Base-by-base conservation (phyloP, 495 filamentous ascomycete species). In the Cairneyella variabilis region DNA sequence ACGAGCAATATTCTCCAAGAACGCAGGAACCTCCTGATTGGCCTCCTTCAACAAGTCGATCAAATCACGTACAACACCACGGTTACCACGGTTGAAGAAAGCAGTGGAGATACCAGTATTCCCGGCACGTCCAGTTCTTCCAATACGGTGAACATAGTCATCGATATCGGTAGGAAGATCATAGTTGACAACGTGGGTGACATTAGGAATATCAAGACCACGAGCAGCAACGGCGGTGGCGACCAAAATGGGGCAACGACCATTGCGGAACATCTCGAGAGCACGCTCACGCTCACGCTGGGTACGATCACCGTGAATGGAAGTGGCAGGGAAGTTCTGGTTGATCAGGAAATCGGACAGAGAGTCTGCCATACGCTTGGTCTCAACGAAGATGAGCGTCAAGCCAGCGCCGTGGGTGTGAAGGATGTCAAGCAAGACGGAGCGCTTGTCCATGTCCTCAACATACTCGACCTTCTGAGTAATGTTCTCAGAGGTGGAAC, bases 61-160 rank as follows among this genome's bases (percentile, higher is more conserved):
- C 47, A 98, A 80, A 66, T 97, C 95, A 45, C 90, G 85, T 44
- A 96, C 93, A 58, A 98, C 88, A 70, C 91, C 93, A 58, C 93
- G 89, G 81, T 98, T 98, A 62, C 91, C 91, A 66, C 93, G 93
- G 83, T 98, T 98, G 83, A 97, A 97, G 81, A 98, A 98, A 42
- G 95, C 92, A 51, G 93, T 98, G 8, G 93, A 89, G 54, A 96
- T 88, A 84, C 93, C 93, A 57, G 92, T 97, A 76, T 98, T 98
- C 67, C 93, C 93, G 53, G 95, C 95, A 88, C 93, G 93, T 64
- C 95, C 93, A 53, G 93, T 98, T 91, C 93, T 95, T 84, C 93
- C 93, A 67, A 97, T 98, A 70, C 93, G 89, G 74, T 98, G 93
- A 53, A 98, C 95, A 63, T 98, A 98, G 76, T 98, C 93, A 64